These are phyloP conservation scores for Physcomitrellopsis africana DNA, from an alignment of 225 moss, liverwort and hornwort genomes.

Conservation along the genomic window DNA sequence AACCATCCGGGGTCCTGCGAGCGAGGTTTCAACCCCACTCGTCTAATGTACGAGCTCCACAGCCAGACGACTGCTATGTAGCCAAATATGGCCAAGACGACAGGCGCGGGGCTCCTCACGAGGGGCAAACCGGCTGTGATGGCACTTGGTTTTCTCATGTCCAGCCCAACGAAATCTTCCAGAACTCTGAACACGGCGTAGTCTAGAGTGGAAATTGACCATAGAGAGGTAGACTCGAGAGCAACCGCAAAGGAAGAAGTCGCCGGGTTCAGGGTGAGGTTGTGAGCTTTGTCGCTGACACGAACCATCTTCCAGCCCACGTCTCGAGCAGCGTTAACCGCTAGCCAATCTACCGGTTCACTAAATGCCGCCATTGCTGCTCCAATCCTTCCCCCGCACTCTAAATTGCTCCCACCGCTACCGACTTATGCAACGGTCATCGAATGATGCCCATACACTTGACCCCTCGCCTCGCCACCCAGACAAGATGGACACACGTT, in stretches of 20 bases:
- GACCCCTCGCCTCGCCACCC: no score
- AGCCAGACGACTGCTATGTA: slow-evolving; percentile 70
- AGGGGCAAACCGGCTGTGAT: slow-evolving; percentile 68
- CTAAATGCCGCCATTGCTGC: slow-evolving; percentile 40
- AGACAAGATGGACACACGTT: no score
- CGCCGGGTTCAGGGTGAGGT: slow-evolving; percentile 23
- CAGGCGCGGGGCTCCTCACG: slow-evolving; percentile 65
- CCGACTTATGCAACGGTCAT: no score
- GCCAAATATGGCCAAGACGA: slow-evolving; percentile 48
- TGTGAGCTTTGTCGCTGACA: slow-evolving; percentile 26
- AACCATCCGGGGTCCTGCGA: slow-evolving; percentile 67
- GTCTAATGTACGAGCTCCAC: slow-evolving; percentile 71
- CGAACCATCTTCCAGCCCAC: slow-evolving; percentile 42
- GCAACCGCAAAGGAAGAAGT: neutral
- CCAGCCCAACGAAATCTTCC: slow-evolving; percentile 58
- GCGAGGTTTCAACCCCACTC: slow-evolving; percentile 54
- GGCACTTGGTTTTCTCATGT: slow-evolving; percentile 62
- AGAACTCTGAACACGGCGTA: slow-evolving; percentile 33
- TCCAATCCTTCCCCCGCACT: no score
- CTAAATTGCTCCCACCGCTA: no score
- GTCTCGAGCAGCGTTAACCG: slow-evolving; percentile 27
- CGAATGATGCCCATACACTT: no score
- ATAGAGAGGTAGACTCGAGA: neutral
- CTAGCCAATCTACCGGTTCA: slow-evolving; percentile 40
- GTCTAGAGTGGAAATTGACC: slow-evolving; percentile 30